Base-by-base conservation (phyloP, 2,329 filamentous ascomycete species). In the Penicillium sp. region DNA sequence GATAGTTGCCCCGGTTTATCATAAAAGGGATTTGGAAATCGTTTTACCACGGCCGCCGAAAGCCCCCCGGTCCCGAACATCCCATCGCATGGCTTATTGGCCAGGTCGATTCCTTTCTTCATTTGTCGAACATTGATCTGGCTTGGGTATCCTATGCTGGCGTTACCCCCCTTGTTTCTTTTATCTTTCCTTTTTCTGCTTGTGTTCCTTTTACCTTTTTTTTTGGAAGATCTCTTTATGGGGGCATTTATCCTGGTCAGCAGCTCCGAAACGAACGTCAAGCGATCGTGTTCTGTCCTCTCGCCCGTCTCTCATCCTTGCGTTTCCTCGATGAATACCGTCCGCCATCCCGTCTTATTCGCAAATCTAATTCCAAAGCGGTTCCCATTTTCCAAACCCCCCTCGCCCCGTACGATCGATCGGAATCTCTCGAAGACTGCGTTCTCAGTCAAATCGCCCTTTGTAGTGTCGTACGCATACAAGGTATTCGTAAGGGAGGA, bases 211-310 rank as follows among this genome's bases (percentile, higher is more conserved):
- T 55, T 46, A 36, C 48, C 31, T 54, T 40, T 46, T 54, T 24
- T 52, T 45, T 45, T 26, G 24, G 42, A 14, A 31, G 26, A 31
- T 31, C 21, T 23, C n/a, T 45, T 29, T n/a, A 54, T 56, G 39
- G 60, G 51, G 54, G 60, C 61, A 63, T 64, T 64, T 62, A 63
- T 65, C 58, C 56, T 65, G 60, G 62, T 62, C 61, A 62, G 62
- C 63, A 65, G 63, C 63, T 64, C 62, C 63, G 60, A 65, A 65
- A 55, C 62, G 60, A 63, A 61, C 63, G 58, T 62, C 62, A 62
- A 65, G 57, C 63, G 58, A 63, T 59, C 60, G 40, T 52, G 47
- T 61, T 53, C 39, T 45, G 40, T 59, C 59, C 52, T 57, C 62
- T 19, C 34, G 54, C 55, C 59, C 57, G 43, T 58, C 47, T 54